Conservation (phyloP, 768 basidiomycete species). For the Baorangia bicolor region DNA sequence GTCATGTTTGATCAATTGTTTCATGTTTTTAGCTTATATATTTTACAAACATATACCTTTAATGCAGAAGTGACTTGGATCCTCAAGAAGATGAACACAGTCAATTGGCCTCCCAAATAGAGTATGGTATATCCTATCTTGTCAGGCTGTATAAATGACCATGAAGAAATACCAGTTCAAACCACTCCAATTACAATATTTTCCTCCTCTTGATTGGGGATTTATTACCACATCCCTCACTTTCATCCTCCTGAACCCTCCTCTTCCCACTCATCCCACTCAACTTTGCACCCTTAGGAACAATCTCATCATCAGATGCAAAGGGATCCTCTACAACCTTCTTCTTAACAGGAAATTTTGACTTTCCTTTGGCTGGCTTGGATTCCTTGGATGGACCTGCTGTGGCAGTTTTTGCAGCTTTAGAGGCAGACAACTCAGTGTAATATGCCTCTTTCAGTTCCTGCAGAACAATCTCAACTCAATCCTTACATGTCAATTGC, state of each 20-base stretch:
- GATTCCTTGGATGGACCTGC: slow-evolving; percentile 19
- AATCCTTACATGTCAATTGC: not conserved
- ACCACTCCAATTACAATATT: slow-evolving; percentile 21
- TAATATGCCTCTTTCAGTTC: slow-evolving; percentile 63
- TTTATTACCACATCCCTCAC: slow-evolving; percentile 29
- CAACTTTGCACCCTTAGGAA: slow-evolving; percentile 18
- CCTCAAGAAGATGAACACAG: not conserved
- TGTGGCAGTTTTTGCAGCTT: slow-evolving; percentile 22
- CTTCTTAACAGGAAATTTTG: slow-evolving; percentile 48
- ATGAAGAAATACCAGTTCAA: not conserved
- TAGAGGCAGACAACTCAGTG: slow-evolving; percentile 40
- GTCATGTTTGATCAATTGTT: not conserved
- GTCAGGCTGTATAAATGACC: not conserved
- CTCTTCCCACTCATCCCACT: slow-evolving; percentile 4
- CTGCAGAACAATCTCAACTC: slow-evolving; percentile 32
- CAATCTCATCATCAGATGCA: slow-evolving; percentile 47
- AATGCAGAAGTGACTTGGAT: not conserved
- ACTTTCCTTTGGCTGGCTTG: slow-evolving; percentile 27
- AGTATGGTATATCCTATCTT: not conserved
- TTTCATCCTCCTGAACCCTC: slow-evolving; percentile 27
- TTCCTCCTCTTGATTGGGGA: slow-evolving; percentile 36
- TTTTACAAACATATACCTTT: not conserved
- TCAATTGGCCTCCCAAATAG: not conserved
- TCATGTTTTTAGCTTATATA: too few species aligned
- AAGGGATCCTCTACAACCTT: slow-evolving; percentile 49